A percentile compares a stretch with the other conserved stretches of the same genome.
Conservation (phyloP, 345 rosid genomes). For the Lenwebbia sp. region DNA sequence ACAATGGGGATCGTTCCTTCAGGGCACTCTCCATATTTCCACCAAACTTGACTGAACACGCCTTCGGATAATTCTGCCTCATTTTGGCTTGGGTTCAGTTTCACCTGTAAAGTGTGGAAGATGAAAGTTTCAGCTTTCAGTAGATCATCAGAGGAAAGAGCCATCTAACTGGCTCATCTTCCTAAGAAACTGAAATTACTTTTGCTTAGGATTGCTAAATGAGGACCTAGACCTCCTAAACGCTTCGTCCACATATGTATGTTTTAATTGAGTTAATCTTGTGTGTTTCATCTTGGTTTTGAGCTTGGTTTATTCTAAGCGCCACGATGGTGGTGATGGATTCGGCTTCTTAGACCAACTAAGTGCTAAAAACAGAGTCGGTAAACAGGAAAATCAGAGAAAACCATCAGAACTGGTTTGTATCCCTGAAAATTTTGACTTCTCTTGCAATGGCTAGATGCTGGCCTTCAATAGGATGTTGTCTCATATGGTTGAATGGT, state of each 20-base stretch:
- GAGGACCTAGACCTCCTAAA: neutral
- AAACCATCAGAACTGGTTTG: neutral
- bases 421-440: neutral
- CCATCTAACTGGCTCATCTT: neutral
- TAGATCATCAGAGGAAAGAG: too few species aligned
- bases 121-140: neutral
- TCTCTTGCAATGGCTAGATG: neutral
- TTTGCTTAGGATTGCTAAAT: too few species aligned
- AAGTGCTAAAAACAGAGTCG: neutral
- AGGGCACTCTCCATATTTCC: neutral
- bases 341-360: too few species aligned
- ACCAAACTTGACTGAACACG: neutral
- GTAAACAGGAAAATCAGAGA: neutral
- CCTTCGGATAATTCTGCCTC: neutral
- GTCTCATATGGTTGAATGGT: neutral
- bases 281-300: neutral
- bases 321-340: too few species aligned
- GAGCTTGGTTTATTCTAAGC: too few species aligned
- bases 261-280: neutral
- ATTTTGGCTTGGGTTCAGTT: neutral
- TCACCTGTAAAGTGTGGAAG: neutral
- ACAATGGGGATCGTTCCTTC: neutral
- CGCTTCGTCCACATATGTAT: neutral
- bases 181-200: neutral
- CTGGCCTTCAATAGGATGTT: neutral